phyloP scores from a whole-genome alignment of 73 alveolate genomes.

The Loxodes magnus region DNA sequence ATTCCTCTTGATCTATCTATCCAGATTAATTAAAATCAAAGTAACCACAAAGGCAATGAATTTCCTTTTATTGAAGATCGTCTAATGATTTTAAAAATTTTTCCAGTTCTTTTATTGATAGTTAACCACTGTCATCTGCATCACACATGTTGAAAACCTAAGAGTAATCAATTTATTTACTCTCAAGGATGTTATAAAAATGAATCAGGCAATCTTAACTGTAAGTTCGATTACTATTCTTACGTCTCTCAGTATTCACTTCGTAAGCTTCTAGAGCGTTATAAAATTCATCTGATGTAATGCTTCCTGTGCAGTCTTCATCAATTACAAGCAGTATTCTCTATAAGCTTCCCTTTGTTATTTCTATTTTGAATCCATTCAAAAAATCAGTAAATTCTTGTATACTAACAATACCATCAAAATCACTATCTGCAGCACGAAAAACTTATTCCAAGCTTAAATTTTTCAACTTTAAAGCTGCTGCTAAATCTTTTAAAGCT shows the following conservation, averaged over 20 bases:
- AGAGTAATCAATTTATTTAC: conserved; percentile 12
- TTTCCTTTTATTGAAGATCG: conserved; percentile 34
- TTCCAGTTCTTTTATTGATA: conserved; percentile 13
- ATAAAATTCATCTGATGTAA: conserved; percentile 30
- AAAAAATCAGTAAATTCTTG: conserved; percentile 16
- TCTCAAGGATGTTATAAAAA: conserved; percentile 10
- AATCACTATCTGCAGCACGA: conserved; percentile 41
- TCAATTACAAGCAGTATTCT: conserved; percentile 30
- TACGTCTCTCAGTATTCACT: conserved; percentile 34
- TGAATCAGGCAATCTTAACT: conserved; percentile 23
- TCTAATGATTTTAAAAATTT: conserved; percentile 27
- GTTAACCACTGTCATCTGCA: conserved; percentile 23
- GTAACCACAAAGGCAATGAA: conserved; percentile 25
- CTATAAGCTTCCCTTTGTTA: conserved; percentile 16
- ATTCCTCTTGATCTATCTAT: not conserved
- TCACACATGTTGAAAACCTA: conserved; percentile 34
- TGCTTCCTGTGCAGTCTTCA: conserved; percentile 43
- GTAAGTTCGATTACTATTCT: conserved; percentile 16
- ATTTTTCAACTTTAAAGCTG: conserved; percentile 11
- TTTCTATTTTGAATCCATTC: conserved; percentile 5
- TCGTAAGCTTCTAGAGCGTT: conserved; percentile 44
- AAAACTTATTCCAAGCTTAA: conserved; percentile 37
- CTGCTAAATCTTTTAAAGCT: too few relatives aligned
- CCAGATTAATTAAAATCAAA: conserved; percentile 12
- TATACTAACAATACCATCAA: conserved; percentile 15